These are phyloP conservation scores for Hypoxylon lenormandii DNA, from an alignment of 495 filamentous ascomycete genomes.

Conservation along the genomic window DNA sequence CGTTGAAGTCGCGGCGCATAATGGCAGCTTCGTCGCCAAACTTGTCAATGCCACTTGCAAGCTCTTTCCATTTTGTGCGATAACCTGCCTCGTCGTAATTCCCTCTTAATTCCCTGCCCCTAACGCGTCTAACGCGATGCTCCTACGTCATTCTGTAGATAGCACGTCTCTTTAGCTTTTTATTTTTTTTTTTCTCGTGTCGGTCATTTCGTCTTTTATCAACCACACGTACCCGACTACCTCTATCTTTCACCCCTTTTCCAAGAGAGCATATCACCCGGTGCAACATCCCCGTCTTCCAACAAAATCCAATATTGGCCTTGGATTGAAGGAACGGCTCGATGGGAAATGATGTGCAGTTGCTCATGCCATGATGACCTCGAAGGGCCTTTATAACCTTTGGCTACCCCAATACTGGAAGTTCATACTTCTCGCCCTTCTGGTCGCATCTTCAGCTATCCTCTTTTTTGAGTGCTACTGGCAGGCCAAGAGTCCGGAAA, in stretches of 20 bases:
- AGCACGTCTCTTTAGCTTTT: background rate
- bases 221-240: background rate
- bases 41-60: background rate
- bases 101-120: background rate
- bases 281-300: background rate
- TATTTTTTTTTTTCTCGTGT: background rate
- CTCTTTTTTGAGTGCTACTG: conserved; percentile 20
- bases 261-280: background rate
- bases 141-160: background rate
- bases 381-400: conserved; percentile 29
- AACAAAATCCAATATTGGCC: conserved; percentile 1
- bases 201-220: background rate
- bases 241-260: background rate
- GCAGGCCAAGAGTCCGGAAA: conserved; percentile 3
- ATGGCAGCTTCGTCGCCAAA: background rate
- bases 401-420: conserved; percentile 35
- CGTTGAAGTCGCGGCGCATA: background rate
- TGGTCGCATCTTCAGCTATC: conserved; percentile 12
- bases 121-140: background rate
- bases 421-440: conserved; percentile 22
- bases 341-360: conserved; percentile 29
- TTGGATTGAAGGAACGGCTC: conserved; percentile 2
- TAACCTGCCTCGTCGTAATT: background rate
- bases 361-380: conserved; percentile 27
- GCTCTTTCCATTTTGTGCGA: background rate